Conservation (phyloP, 192 early-diverging fungal species). For the Chytriomyces sp. region DNA sequence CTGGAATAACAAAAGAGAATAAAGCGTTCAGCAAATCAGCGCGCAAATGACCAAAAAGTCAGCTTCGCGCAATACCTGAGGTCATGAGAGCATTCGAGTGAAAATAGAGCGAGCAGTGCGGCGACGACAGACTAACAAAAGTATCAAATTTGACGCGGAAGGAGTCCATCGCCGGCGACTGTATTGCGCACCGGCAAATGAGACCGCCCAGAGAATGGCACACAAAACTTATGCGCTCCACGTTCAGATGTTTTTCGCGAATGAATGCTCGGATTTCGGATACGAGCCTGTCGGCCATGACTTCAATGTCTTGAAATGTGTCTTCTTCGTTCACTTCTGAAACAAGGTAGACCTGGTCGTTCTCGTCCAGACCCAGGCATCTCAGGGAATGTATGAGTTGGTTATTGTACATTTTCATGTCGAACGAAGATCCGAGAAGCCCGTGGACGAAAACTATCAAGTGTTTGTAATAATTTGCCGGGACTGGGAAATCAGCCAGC, state of each 20-base stretch:
- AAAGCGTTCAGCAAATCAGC: background rate
- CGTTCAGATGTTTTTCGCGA: background rate
- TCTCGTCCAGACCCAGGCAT: background rate
- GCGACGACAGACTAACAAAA: conserved; percentile 34
- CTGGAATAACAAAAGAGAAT: background rate
- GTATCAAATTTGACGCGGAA: conserved; percentile 28
- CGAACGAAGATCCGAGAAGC: conserved; percentile 28
- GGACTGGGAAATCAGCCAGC: background rate
- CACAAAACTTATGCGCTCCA: conserved; percentile 36
- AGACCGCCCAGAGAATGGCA: conserved; percentile 45
- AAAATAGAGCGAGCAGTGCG: conserved; percentile 36
- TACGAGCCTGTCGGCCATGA: conserved; percentile 31
- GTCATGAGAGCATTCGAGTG: conserved; percentile 30
- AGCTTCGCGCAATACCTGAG: conserved; percentile 5
- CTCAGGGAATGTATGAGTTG: conserved; percentile 11
- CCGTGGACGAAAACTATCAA: conserved; percentile 45
- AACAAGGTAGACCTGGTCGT: conserved; percentile 27
- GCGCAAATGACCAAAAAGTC: background rate
- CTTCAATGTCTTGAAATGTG: conserved; percentile 30
- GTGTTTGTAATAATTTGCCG: conserved; percentile 15
- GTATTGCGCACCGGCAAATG: conserved; percentile 35
- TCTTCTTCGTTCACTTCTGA: conserved; percentile 25
- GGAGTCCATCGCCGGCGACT: background rate
- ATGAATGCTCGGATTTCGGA: conserved; percentile 31
- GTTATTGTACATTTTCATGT: conserved; percentile 34